Evolutionary conservation across 1,139 yeast genomes (phyloP).

Genomic region (Candida glucosophila): DNA sequence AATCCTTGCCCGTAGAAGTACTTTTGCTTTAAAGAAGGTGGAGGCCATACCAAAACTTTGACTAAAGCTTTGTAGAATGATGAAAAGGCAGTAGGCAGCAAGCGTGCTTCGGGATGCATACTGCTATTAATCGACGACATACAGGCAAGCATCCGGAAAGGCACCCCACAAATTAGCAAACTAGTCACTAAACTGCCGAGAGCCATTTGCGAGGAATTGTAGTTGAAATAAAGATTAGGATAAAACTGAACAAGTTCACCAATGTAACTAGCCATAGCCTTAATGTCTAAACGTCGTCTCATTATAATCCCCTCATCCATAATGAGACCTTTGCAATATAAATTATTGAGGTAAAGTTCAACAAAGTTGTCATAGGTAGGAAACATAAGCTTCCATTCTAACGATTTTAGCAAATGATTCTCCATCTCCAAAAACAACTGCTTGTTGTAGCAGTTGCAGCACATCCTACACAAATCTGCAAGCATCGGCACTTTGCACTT

Average conservation of each 20-base stretch:
- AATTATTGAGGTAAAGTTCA: constrained; percentile 39
- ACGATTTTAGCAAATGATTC: constrained; percentile 50
- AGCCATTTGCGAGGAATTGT: constrained; percentile 48
- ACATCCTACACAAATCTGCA: constrained; percentile 47
- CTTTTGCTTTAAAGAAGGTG: constrained; percentile 34
- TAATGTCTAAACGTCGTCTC: constrained; percentile 30
- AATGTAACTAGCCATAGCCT: constrained; percentile 47
- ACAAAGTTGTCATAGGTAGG: constrained; percentile 58
- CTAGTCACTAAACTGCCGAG: constrained; percentile 37
- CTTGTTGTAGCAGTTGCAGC: constrained; percentile 56
- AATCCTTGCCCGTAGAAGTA: constrained; percentile 31
- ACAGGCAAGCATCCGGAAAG: constrained; percentile 16
- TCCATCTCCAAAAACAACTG: constrained; percentile 61
- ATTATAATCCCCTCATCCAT: constrained; percentile 16
- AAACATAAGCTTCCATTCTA: constrained; percentile 47
- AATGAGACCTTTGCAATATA: constrained; percentile 12
- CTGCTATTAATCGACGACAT: constrained; percentile 15
- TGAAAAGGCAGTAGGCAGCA: constrained; percentile 14
- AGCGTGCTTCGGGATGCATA: constrained; percentile 11
- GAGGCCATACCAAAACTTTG: constrained; percentile 37
- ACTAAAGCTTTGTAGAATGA: constrained; percentile 22
- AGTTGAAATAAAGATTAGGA: constrained; percentile 48
- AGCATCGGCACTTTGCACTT: constrained; percentile 58
- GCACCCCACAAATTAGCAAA: constrained; percentile 18
- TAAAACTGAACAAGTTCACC: constrained; percentile 63